Percentiles rank a stretch among this genome's conserved stretches.
Evolutionary conservation across 129 eudicot genomes (phyloP).

Genomic region (Chrysanthemum makinoi): DNA sequence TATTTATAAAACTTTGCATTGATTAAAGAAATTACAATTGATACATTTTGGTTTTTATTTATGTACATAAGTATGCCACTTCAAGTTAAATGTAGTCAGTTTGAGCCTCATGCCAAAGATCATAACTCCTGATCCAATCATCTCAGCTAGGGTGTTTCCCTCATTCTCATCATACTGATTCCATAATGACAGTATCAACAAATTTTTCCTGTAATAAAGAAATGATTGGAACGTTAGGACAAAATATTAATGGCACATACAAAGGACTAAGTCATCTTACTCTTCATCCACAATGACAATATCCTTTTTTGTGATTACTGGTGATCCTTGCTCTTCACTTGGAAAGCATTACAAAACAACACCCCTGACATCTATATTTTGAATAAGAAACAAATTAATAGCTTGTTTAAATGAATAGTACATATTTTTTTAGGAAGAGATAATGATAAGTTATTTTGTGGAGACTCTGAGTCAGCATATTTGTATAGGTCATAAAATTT

Average conservation of each 20-base stretch:
- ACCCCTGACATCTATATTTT: not conserved
- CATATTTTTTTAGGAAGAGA: not conserved
- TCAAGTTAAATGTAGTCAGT: conserved; percentile 9
- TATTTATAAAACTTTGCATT: not conserved
- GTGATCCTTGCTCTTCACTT: not conserved
- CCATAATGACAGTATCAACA: not conserved
- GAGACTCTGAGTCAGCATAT: not conserved
- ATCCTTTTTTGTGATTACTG: not conserved
- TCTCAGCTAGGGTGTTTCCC: not conserved
- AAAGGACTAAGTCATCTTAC: not conserved
- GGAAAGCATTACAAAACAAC: not conserved
- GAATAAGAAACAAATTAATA: not conserved
- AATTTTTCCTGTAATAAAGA: not conserved
- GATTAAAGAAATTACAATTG: not conserved
- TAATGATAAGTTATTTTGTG: not conserved
- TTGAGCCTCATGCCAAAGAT: conserved; percentile 2
- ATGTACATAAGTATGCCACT: not conserved
- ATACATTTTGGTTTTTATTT: not conserved
- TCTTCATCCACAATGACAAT: conserved; percentile 2
- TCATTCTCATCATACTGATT: not conserved
- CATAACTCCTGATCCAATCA: not conserved
- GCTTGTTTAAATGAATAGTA: not conserved
- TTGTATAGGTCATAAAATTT: no score
- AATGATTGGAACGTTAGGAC: not conserved
- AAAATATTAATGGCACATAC: not conserved